phyloP scores from a whole-genome alignment of 441 rosid species.

The Iberis amara region DNA sequence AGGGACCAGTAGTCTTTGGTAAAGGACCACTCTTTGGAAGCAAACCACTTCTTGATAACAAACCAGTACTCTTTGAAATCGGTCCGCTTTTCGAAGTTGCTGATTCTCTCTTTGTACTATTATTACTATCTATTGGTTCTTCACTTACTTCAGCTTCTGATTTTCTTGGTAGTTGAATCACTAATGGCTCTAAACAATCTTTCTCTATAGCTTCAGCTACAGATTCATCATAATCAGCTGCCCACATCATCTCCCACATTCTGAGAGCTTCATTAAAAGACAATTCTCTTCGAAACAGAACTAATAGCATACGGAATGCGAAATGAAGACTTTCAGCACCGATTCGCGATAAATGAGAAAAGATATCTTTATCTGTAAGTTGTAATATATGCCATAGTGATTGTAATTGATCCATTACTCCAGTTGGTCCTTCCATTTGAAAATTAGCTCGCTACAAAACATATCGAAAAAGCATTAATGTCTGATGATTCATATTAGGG shows the following conservation, averaged over 20 bases:
- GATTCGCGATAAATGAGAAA: slow-evolving; percentile 62
- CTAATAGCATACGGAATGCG: slow-evolving; percentile 93
- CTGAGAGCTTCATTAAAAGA: slow-evolving; percentile 75
- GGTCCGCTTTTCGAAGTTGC: slow-evolving; percentile 38
- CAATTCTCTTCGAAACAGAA: slow-evolving; percentile 80
- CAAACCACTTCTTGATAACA: slow-evolving; percentile 30
- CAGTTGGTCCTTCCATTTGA: slow-evolving; percentile 87
- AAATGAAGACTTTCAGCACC: slow-evolving; percentile 98
- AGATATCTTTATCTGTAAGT: slow-evolving; percentile 77
- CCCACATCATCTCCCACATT: slow-evolving; percentile 99
- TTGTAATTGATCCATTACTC: slow-evolving; percentile 87
- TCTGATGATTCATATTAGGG: background rate
- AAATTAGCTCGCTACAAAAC: slow-evolving; percentile 73
- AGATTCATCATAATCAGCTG: slow-evolving; percentile 85
- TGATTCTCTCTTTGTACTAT: slow-evolving; percentile 37
- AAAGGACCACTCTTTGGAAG: slow-evolving; percentile 34
- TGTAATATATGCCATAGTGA: slow-evolving; percentile 84
- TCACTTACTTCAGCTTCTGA: slow-evolving; percentile 40
- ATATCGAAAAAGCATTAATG: slow-evolving; percentile 25
- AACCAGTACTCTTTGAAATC: slow-evolving; percentile 27
- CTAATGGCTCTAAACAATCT: slow-evolving; percentile 67
- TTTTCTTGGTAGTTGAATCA: slow-evolving; percentile 49
- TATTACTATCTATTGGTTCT: slow-evolving; percentile 38
- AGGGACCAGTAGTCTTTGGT: slow-evolving; percentile 32
- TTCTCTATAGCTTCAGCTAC: slow-evolving; percentile 47